Conservation (phyloP, 306 rosid species). For the Castanospermum australe region DNA sequence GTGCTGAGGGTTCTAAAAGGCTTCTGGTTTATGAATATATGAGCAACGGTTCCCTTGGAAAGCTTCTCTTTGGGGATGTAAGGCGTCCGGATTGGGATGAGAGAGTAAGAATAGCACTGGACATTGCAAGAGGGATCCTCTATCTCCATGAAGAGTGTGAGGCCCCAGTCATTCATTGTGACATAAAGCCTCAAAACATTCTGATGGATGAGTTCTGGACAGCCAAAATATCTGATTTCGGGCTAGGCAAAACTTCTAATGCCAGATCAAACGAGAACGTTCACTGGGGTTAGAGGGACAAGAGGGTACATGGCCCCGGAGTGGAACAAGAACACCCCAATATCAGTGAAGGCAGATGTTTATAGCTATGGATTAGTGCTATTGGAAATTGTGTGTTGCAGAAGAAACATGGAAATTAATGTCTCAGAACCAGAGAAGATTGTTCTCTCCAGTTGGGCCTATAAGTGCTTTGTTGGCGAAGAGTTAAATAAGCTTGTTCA, state of each 20-base stretch:
- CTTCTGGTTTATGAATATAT: slow-evolving; percentile 48
- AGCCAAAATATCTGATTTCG: slow-evolving; percentile 45
- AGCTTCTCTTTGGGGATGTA: slow-evolving; percentile 27
- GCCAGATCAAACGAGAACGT: slow-evolving; percentile 42
- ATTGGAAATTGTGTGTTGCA: slow-evolving; percentile 34
- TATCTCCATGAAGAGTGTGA: slow-evolving; percentile 46
- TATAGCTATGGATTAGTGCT: slow-evolving; percentile 42
- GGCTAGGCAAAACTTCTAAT: slow-evolving; percentile 40
- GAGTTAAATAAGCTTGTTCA: slow-evolving; percentile 28
- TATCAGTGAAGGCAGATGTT: slow-evolving; percentile 43
- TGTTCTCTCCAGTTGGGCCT: slow-evolving; percentile 40
- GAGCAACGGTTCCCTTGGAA: slow-evolving; percentile 46
- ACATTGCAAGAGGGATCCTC: slow-evolving; percentile 39
- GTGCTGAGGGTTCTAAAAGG: slow-evolving; percentile 40
- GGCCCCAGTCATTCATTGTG: slow-evolving; percentile 41
- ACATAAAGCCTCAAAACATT: slow-evolving; percentile 44
- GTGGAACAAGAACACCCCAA: slow-evolving; percentile 37
- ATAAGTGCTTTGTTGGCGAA: slow-evolving; percentile 19
- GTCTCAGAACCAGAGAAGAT: slow-evolving; percentile 26
- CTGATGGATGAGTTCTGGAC: slow-evolving; percentile 44
- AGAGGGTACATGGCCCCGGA: slow-evolving; percentile 46
- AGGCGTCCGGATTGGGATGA: slow-evolving; percentile 36
- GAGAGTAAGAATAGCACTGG: slow-evolving; percentile 38
- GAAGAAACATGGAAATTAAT: slow-evolving; percentile 23
- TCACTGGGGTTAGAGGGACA: slow-evolving; percentile 38